phyloP scores from a whole-genome alignment of 345 rosid species.

The Arabis alpina region DNA sequence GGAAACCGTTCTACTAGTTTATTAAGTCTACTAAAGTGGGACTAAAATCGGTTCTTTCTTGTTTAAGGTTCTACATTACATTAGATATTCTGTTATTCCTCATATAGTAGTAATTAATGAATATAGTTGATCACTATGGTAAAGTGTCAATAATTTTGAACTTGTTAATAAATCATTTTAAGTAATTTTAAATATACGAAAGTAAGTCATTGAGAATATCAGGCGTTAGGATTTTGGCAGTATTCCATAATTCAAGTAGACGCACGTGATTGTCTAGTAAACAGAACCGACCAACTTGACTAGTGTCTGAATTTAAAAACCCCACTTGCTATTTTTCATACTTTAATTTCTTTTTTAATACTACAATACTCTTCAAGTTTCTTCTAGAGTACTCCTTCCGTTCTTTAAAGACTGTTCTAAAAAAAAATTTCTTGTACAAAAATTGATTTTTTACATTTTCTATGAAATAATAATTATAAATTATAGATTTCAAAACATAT shows the following conservation, averaged over 20 bases:
- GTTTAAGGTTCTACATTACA: background rate
- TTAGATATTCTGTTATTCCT: slow-evolving; percentile 4
- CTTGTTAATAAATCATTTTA: background rate
- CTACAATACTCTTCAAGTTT: background rate
- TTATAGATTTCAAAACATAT: too few relatives aligned
- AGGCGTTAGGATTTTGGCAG: slow-evolving; percentile 31
- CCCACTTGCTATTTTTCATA: slow-evolving; percentile 36
- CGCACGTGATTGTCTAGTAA: slow-evolving; percentile 41
- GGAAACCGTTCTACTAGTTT: too few relatives aligned
- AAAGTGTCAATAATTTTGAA: background rate
- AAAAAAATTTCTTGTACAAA: too few relatives aligned
- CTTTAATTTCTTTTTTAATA: background rate
- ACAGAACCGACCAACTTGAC: slow-evolving; percentile 42
- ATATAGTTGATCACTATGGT: background rate
- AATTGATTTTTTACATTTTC: too few relatives aligned
- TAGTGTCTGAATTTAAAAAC: slow-evolving; percentile 20
- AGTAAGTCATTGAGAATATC: slow-evolving; percentile 17
- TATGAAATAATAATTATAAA: too few relatives aligned
- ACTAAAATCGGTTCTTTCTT: too few relatives aligned
- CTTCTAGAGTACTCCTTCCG: too few relatives aligned
- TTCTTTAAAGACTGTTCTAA: too few relatives aligned
- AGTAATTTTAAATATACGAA: background rate
- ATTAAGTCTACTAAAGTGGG: too few relatives aligned
- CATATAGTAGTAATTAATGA: background rate
- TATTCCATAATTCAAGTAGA: slow-evolving; percentile 32